Percentiles rank a stretch among this genome's conserved stretches.
These are phyloP conservation scores for Aspergillus versicolor DNA, from an alignment of 2,329 filamentous ascomycete genomes.

Conservation along the genomic window DNA sequence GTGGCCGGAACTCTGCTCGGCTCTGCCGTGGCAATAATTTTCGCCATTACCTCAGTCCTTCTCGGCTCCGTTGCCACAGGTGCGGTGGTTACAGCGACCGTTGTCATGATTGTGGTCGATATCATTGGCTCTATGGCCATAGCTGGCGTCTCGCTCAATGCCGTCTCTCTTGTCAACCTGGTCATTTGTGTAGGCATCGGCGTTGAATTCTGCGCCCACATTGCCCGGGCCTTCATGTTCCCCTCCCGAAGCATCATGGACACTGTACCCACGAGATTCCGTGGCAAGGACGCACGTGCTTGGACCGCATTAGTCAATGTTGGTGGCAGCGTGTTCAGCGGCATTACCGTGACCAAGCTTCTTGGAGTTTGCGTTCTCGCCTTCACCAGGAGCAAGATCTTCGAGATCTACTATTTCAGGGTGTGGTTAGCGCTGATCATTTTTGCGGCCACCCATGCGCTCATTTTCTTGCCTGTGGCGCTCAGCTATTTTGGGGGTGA, in stretches of 20 bases:
- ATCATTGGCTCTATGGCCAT: slow-evolving; percentile 95
- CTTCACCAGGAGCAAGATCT: slow-evolving; percentile 96
- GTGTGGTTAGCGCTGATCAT: slow-evolving; percentile 91
- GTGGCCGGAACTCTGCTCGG: slow-evolving; percentile 78
- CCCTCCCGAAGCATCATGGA: slow-evolving; percentile 81
- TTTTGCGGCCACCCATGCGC: slow-evolving; percentile 82
- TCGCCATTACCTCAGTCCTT: slow-evolving; percentile 73
- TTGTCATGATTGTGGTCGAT: slow-evolving; percentile 89
- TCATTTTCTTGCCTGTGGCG: slow-evolving; percentile 88
- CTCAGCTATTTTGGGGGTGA: slow-evolving; percentile 82
- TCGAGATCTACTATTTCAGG: slow-evolving; percentile 98
- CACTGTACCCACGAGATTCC: slow-evolving; percentile 72
- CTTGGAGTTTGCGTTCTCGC: slow-evolving; percentile 88
- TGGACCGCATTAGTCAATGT: slow-evolving; percentile 96
- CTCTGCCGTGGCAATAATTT: slow-evolving; percentile 81
- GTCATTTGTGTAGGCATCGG: slow-evolving; percentile 96
- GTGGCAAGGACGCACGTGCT: slow-evolving; percentile 77
- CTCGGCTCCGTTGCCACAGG: slow-evolving; percentile 83
- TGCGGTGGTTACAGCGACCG: slow-evolving; percentile 77
- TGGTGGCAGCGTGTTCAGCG: slow-evolving; percentile 89
- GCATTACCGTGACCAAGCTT: slow-evolving; percentile 94
- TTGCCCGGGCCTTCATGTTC: slow-evolving; percentile 94
- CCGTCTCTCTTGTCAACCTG: slow-evolving; percentile 90
- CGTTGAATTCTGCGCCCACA: slow-evolving; percentile 96
- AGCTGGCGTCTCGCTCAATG: slow-evolving; percentile 85